Percentiles rank a stretch among this genome's conserved stretches.
These are phyloP conservation scores for Cordia subcordata DNA, from an alignment of 257 asterid species.

Conservation along the genomic window DNA sequence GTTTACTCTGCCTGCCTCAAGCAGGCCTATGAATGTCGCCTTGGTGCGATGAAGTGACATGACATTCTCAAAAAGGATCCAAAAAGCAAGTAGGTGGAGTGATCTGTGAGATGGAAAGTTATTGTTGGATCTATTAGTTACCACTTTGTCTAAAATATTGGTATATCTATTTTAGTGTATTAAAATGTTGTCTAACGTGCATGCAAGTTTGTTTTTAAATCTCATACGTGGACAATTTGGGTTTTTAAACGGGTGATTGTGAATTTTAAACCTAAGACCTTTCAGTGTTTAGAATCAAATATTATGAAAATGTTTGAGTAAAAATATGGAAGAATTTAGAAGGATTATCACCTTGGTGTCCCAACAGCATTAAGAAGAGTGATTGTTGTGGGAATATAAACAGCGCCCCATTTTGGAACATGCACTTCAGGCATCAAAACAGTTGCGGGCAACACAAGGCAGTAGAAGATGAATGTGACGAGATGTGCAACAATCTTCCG, in stretches of 20 bases:
- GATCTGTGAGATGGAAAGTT: conserved; percentile 34
- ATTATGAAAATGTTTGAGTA: no score
- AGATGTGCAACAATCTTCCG: conserved; percentile 55
- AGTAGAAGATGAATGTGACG: conserved; percentile 61
- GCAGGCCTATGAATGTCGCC: conserved; percentile 58
- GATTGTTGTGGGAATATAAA: conserved; percentile 51
- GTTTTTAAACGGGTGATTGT: no score
- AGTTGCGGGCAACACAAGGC: conserved; percentile 57
- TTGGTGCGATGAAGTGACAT: conserved; percentile 73
- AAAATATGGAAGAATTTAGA: background rate
- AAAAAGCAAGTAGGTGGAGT: conserved; percentile 46
- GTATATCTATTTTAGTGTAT: no score
- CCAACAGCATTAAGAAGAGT: conserved; percentile 59
- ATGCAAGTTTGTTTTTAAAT: no score
- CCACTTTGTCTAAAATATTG: no score
- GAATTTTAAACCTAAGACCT: no score
- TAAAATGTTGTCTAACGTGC: no score
- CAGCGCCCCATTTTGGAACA: conserved; percentile 64
- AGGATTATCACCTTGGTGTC: conserved; percentile 49
- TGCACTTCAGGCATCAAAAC: conserved; percentile 59
- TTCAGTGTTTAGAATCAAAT: no score
- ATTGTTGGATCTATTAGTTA: no score
- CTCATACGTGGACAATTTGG: background rate
- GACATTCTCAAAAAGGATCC: conserved; percentile 70
- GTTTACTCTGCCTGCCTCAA: conserved; percentile 56